phyloP scores from a whole-genome alignment of 345 rosid species.

The Dimocarpus longan region DNA sequence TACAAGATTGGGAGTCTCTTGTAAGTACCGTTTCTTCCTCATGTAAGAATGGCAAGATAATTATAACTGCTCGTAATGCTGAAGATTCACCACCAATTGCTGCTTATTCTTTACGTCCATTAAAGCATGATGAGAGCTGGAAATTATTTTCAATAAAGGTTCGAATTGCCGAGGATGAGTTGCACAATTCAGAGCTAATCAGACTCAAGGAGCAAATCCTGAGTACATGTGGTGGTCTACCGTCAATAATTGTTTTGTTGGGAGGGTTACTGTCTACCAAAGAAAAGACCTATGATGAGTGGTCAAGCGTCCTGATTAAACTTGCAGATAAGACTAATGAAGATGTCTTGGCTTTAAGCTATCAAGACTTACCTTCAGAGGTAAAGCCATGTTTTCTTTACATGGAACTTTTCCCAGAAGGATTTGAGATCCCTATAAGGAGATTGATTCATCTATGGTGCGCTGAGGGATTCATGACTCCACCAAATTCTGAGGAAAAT shows the following conservation, averaged over 20 bases:
- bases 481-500: not conserved
- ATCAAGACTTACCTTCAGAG: slow-evolving; percentile 14
- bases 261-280: not conserved
- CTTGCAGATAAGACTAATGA: not conserved
- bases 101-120: not conserved
- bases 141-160: not conserved
- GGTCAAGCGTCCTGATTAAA: not conserved
- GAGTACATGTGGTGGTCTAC: not conserved
- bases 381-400: slow-evolving; percentile 37
- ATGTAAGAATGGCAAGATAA: not conserved
- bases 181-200: not conserved
- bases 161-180: not conserved
- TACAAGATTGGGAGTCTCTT: not conserved
- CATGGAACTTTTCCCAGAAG: slow-evolving; percentile 37
- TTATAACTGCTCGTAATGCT: not conserved
- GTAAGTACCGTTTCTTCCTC: not conserved
- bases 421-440: slow-evolving; percentile 30
- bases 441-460: slow-evolving; percentile 38
- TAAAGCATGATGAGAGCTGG: not conserved
- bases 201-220: not conserved
- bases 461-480: slow-evolving; percentile 34
- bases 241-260: not conserved
- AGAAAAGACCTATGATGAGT: not conserved
- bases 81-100: not conserved
- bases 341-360: slow-evolving; percentile 17